These are phyloP conservation scores for Leptographium flavum DNA, from an alignment of 2,329 filamentous ascomycete genomes.

Conservation along the genomic window DNA sequence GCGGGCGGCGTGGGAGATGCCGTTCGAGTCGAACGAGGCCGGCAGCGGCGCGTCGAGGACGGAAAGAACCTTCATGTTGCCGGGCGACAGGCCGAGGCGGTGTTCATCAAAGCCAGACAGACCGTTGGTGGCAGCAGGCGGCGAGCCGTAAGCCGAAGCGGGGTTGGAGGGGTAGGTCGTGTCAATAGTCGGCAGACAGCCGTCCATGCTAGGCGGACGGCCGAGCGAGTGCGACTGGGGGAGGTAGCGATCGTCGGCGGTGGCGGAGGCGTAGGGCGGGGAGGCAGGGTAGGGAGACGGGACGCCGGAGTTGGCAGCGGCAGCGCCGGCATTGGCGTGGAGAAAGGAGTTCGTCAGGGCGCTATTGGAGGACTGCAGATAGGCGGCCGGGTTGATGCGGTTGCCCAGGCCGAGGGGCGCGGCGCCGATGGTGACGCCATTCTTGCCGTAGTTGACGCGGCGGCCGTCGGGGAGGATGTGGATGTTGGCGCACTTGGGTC, in stretches of 20 bases:
- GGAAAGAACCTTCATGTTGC: slow-evolving; percentile 58
- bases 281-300: background rate
- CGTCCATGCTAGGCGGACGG: slow-evolving; percentile 38
- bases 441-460: slow-evolving; percentile 69
- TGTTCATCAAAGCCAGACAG: slow-evolving; percentile 30
- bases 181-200: slow-evolving; percentile 42
- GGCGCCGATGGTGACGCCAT: slow-evolving; percentile 48
- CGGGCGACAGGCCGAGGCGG: slow-evolving; percentile 66
- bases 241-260: slow-evolving; percentile 23
- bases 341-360: slow-evolving; percentile 63
- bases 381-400: slow-evolving; percentile 51
- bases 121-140: slow-evolving; percentile 27
- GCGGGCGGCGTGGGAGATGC: slow-evolving; percentile 79
- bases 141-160: slow-evolving; percentile 62
- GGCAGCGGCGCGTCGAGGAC: slow-evolving; percentile 85
- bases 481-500: slow-evolving; percentile 91
- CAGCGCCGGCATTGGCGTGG: slow-evolving; percentile 9
- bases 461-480: slow-evolving; percentile 90
- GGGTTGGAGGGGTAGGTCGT: slow-evolving; percentile 41
- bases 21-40: slow-evolving; percentile 91
- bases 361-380: slow-evolving; percentile 50
- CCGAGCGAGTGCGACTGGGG: slow-evolving; percentile 22
- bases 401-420: slow-evolving; percentile 47
- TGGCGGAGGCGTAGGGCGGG: slow-evolving; percentile 13
- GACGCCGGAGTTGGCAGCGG: too few relatives aligned